Percentiles rank a stretch among this genome's conserved stretches.
phyloP scores from a whole-genome alignment of 495 filamentous ascomycete genomes.

The Lophiotrema nucula region DNA sequence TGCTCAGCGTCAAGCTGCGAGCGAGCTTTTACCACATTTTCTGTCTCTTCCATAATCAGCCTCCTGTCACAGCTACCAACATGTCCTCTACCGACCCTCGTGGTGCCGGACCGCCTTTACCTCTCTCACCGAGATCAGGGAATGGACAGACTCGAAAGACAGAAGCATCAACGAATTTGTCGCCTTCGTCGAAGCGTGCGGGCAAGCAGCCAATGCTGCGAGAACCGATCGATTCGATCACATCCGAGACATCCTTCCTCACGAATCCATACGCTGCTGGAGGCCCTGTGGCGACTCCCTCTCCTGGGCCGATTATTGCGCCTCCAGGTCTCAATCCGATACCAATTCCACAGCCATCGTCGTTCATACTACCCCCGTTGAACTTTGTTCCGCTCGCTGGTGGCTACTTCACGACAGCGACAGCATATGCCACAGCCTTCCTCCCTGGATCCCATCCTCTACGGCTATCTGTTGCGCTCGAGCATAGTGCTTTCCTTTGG shows the following conservation, averaged over 20 bases:
- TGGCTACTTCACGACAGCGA: slow-evolving; percentile 75
- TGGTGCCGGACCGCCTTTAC: slow-evolving; percentile 18
- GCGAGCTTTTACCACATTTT: slow-evolving; percentile 96
- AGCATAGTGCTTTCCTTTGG: slow-evolving; percentile 92
- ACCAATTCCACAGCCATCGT: slow-evolving; percentile 51
- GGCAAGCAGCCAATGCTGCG: slow-evolving; percentile 39
- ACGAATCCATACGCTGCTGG: slow-evolving; percentile 44
- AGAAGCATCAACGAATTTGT: slow-evolving; percentile 4
- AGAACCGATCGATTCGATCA: slow-evolving; percentile 44
- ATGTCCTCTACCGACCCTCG: slow-evolving; percentile 27
- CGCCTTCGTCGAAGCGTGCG: slow-evolving; percentile 23
- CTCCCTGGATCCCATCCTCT: slow-evolving; percentile 88
- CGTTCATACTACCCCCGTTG: slow-evolving; percentile 72
- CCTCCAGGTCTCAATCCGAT: slow-evolving; percentile 41
- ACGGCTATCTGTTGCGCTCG: slow-evolving; percentile 84
- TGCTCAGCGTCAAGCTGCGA: slow-evolving; percentile 85
- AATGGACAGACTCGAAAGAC: slow-evolving; percentile 29
- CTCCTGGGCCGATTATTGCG: slow-evolving; percentile 44
- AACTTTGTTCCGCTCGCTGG: slow-evolving; percentile 83
- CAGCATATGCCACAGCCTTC: slow-evolving; percentile 66
- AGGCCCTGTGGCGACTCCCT: slow-evolving; percentile 35
- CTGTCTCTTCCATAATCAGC: slow-evolving; percentile 88
- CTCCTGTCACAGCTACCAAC: slow-evolving; percentile 48
- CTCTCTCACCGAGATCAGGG: slow-evolving; percentile 24
- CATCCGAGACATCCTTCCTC: slow-evolving; percentile 45